phyloP scores from a whole-genome alignment of 2,329 filamentous ascomycete genomes.

The Claviceps maximensis region DNA sequence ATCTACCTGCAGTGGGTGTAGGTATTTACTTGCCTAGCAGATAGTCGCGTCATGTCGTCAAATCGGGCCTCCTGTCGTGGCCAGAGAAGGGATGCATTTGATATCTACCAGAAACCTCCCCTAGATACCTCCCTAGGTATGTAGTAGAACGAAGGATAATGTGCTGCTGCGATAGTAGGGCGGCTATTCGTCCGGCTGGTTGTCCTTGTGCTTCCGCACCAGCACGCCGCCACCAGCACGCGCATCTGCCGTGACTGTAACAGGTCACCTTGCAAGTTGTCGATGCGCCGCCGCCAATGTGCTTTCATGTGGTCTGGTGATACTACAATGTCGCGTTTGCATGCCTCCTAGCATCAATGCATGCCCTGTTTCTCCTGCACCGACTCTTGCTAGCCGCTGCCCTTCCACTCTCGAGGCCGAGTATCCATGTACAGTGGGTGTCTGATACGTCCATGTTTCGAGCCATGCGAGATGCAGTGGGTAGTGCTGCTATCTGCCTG shows the following conservation, averaged over 20 bases:
- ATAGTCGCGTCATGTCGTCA: background rate
- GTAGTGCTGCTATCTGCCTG: no score
- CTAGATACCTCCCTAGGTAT: no score
- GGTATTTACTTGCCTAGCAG: background rate
- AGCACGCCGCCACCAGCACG: background rate
- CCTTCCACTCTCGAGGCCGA: background rate
- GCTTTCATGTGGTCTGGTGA: background rate
- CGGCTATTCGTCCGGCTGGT: background rate
- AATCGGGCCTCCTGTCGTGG: slow-evolving; percentile 3
- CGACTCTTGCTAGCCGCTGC: background rate
- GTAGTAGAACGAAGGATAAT: background rate
- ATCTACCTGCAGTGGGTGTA: no score
- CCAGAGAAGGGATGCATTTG: no score
- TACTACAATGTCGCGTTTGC: background rate
- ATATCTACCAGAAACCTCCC: no score
- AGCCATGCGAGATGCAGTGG: no score
- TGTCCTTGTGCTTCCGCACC: background rate
- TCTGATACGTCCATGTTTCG: no score
- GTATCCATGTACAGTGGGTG: background rate
- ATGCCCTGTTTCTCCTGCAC: background rate
- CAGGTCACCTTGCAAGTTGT: background rate
- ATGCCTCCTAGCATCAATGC: background rate
- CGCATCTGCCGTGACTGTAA: background rate
- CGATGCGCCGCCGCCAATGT: background rate
- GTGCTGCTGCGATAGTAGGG: background rate